These are phyloP conservation scores for Penicillium sp. DNA, from an alignment of 2,329 filamentous ascomycete species.

Conservation along the genomic window DNA sequence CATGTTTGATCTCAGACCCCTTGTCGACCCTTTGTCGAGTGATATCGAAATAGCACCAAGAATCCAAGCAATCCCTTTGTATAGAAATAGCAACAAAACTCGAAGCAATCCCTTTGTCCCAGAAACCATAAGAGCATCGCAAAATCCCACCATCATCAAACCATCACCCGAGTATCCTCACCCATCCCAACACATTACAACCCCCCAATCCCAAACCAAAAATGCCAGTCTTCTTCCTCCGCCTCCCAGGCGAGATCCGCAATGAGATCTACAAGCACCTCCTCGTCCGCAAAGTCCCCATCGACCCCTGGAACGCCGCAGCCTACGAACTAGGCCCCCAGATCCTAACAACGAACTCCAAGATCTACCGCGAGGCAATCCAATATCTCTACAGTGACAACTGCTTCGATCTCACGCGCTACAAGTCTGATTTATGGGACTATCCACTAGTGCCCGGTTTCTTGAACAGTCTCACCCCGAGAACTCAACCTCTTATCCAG, in stretches of 20 bases:
- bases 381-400: slow-evolving; percentile 5
- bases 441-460: background rate
- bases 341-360: background rate
- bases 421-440: no score
- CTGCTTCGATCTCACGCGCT: background rate
- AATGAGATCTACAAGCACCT: slow-evolving; percentile 5
- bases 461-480: background rate
- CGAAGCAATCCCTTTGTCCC: no score
- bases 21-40: no score
- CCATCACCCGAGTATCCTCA: no score
- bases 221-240: slow-evolving; percentile 2
- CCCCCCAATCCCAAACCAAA: background rate
- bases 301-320: background rate
- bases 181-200: no score
- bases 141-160: no score
- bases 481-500: background rate
- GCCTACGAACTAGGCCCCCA: background rate
- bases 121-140: no score
- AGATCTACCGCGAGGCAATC: slow-evolving; percentile 1
- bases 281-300: background rate
- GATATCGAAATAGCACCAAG: no score
- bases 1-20: no score
- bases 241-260: slow-evolving; percentile 6
- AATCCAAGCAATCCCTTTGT: no score
- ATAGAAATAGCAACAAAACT: no score